phyloP scores from a whole-genome alignment of 2,329 filamentous ascomycete genomes.

The Trichoderma breve region DNA sequence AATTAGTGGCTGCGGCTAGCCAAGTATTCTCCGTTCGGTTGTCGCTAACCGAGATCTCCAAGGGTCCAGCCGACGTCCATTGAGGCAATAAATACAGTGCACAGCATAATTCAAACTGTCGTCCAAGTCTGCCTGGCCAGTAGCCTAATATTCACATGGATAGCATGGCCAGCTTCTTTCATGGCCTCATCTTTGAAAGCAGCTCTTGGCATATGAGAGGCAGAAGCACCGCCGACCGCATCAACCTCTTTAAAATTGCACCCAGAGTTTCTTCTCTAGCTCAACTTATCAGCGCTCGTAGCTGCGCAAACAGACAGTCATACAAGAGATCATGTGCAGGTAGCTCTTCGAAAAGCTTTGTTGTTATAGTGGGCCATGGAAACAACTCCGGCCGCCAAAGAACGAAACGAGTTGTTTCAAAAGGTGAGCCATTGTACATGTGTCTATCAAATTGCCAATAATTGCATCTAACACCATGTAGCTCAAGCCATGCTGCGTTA shows the following conservation, averaged over 20 bases:
- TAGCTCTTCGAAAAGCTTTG: conserved; percentile 13
- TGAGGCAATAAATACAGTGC: not conserved
- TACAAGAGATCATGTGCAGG: conserved; percentile 8
- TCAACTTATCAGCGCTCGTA: not conserved
- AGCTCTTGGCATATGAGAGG: not conserved
- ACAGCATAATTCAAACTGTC: not conserved
- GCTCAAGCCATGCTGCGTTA: conserved; percentile 63
- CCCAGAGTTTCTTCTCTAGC: not conserved
- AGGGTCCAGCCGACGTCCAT: not conserved
- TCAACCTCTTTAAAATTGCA: not conserved
- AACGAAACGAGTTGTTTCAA: conserved; percentile 39
- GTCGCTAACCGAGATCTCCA: not conserved
- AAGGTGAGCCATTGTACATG: conserved; percentile 28
- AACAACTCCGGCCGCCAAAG: conserved; percentile 10
- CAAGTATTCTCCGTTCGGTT: not conserved
- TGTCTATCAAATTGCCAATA: not conserved
- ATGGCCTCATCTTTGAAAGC: not conserved
- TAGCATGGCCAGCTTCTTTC: not conserved
- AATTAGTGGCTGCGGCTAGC: not conserved
- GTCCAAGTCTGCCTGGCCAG: not conserved
- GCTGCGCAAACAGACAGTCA: not conserved
- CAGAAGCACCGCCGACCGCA: not conserved
- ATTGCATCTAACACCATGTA: conserved; percentile 31
- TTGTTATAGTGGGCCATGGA: conserved; percentile 23
- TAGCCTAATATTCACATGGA: not conserved